Evolutionary conservation across 2,329 filamentous ascomycete species (phyloP), one percentile per base, ranked within the genome.

Genomic region (Cladosporium sp.): DNA sequence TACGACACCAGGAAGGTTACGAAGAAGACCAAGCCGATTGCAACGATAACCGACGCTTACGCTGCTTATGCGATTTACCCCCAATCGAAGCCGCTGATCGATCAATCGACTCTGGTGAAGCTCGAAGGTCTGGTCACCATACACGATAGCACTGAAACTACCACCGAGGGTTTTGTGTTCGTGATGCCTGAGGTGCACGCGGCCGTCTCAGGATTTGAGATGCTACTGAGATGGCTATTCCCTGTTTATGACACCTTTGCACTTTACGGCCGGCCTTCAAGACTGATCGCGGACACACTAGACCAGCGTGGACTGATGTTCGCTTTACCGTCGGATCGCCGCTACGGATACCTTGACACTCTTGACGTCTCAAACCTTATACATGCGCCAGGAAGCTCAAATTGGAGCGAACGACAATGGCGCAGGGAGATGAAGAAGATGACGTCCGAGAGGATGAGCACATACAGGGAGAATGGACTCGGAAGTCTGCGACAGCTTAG

Each of bases 1-100:
- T 99, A 96, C 79, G 93, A 97, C 70, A 89, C 90, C 6, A 87
- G 86, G 72, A 96, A 94, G 78, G 92, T 96, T 79, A 94, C 90
- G 70, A 98, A 97, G 81, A 98, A 97, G 82, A 87, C 88, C 10
- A 86, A 86, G 64, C 95, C 95, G 0, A 96, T 99, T 71, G 95
- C 95, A 1, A 93, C 94, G 4, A 92, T 99, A 69, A 92, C 88
- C 21, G 90, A 97, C 69, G 92, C 92, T 1, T 98, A 92, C 79
- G 92, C 93, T 1, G 93, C 93, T 18, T 98, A 97, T 76, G 93
- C 94, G 60, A 92, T 99, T 65, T 99, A 99, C 75, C 95, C 95
- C 0, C 93, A 98, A 77, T 91, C 93, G 18, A 97, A 96, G 79
- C 90, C 92, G 0, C 82, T 99, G 47, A 96, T 99, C 66, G 93